Evolutionary conservation across 495 filamentous ascomycete genomes (phyloP).

Genomic region (Parathielavia appendiculata): DNA sequence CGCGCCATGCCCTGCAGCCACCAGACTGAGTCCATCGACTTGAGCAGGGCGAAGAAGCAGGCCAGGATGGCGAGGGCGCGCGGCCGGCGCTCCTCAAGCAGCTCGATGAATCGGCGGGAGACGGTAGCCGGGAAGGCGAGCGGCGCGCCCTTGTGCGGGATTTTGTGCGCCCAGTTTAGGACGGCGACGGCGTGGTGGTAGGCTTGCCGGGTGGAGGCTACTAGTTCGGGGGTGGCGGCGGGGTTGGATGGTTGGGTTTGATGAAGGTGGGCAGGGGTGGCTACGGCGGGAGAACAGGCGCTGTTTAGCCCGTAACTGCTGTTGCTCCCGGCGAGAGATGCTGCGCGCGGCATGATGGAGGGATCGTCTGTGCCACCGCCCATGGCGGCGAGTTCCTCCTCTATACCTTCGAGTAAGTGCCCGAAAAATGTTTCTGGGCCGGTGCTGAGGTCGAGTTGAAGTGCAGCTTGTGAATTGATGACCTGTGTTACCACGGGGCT

Average conservation of each 20-base stretch:
- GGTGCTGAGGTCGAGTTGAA: constrained; percentile 43
- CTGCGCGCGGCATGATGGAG: not conserved
- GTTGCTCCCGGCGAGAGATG: not conserved
- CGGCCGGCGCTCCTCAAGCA: constrained; percentile 46
- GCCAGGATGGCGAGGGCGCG: constrained; percentile 51
- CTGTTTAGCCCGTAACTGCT: not conserved
- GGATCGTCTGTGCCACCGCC: constrained; percentile 5
- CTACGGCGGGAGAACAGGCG: not conserved
- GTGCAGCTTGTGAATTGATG: constrained; percentile 51
- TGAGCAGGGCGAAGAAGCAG: constrained; percentile 54
- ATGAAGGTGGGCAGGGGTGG: not conserved
- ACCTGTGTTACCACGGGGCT: constrained; percentile 49
- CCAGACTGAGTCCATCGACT: constrained; percentile 49
- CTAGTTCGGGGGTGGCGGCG: constrained; percentile 15
- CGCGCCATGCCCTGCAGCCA: constrained; percentile 54
- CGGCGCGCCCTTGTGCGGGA: constrained; percentile 48
- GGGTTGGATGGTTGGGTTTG: not conserved
- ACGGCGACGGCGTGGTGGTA: constrained; percentile 53
- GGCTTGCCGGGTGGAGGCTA: constrained; percentile 41
- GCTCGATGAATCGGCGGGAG: constrained; percentile 51
- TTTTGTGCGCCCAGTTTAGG: constrained; percentile 54
- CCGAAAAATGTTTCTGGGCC: constrained; percentile 45
- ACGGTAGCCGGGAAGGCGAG: constrained; percentile 55
- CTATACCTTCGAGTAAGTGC: constrained; percentile 46
- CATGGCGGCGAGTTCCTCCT: constrained; percentile 42